A percentile compares a stretch with the other conserved stretches of the same genome.
Conservation (phyloP, 352 stramenopile species). For the Phytophthora rubi region DNA sequence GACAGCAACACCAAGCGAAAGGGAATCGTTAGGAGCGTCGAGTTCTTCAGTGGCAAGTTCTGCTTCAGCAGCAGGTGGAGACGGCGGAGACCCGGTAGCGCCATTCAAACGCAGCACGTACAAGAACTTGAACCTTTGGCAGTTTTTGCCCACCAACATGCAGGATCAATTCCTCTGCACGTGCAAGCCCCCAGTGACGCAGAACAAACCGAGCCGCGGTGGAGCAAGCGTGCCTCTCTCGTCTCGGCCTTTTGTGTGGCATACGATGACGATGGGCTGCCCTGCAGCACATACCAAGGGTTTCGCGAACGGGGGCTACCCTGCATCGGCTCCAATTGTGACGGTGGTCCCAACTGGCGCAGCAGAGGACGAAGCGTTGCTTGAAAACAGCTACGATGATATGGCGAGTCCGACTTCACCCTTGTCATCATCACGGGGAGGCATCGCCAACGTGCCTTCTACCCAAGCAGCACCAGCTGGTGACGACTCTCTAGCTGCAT, state of each 20-base stretch:
- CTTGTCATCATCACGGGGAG: conserved; percentile 29
- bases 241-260: conserved; percentile 67
- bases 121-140: conserved; percentile 81
- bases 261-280: conserved; percentile 89
- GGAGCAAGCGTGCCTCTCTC: conserved; percentile 24
- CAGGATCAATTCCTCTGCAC: conserved; percentile 82
- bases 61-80: conserved; percentile 17
- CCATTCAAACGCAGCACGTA: conserved; percentile 88
- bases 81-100: conserved; percentile 43
- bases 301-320: conserved; percentile 75
- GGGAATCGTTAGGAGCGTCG: conserved; percentile 23
- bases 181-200: conserved; percentile 41
- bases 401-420: conserved; percentile 41
- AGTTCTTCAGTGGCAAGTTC: conserved; percentile 20
- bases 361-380: conserved; percentile 40
- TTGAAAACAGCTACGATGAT: conserved; percentile 35
- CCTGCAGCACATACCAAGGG: conserved; percentile 82
- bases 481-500: conserved; percentile 56
- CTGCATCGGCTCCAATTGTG: conserved; percentile 25
- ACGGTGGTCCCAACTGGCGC: conserved; percentile 34
- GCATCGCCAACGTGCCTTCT: conserved; percentile 4
- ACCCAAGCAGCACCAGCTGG: conserved; percentile 20
- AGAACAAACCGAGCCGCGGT: conserved; percentile 17
- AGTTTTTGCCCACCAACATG: conserved; percentile 87
- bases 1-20: conserved; percentile 24